Evolutionary conservation across 2,329 filamentous ascomycete species (phyloP), one percentile per base, ranked within the genome.

Genomic region (Fusarium palustre): DNA sequence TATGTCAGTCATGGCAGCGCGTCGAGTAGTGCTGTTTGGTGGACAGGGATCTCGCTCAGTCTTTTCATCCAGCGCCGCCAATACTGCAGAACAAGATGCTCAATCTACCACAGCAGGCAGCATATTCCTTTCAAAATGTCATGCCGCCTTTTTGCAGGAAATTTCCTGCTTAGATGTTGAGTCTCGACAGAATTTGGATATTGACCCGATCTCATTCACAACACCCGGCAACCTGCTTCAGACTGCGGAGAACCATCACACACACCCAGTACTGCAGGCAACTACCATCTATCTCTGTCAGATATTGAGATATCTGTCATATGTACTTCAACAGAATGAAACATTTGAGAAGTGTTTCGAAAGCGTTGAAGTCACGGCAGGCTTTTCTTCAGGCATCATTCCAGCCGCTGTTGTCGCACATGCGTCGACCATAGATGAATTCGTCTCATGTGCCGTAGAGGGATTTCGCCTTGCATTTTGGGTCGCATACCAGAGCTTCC

Each of bases 361-460:
- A 4, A 31, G 9, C 7, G 10, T 47, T 10, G 9, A 55, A 39
- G n/a, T 33, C 9, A 47, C 53, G n/a, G 53, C 53, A 11, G 53
- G 53, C 3, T 55, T 55, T 25, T 55, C 53, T 12, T 55, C 53
- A 6, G 53, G 53, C n/a, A 47, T 55, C 10, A 31, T 55, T 22
- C 15, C 53, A 47, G 53, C 53, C 13, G 15, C 33, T 9, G 22
- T 55, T 11, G 42, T 55, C 3, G 53, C 53, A 1, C 12, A n/a
- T 13, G 15, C 53, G 5, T 38, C 42, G 1, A 47, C 11, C 4
- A 11, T 39, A 18, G 25, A 55, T n/a, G 25, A 47, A 22, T 55
- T 55, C 6, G 4, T 55, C 5, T 7, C 42, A n/a, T 22, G 18
- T n/a, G 42, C 31, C 18, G 42, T 47, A 7, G 33, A 55, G 30